Evolutionary conservation across 305 asterid genomes (phyloP).

Genomic region (Fraxinus greggii): DNA sequence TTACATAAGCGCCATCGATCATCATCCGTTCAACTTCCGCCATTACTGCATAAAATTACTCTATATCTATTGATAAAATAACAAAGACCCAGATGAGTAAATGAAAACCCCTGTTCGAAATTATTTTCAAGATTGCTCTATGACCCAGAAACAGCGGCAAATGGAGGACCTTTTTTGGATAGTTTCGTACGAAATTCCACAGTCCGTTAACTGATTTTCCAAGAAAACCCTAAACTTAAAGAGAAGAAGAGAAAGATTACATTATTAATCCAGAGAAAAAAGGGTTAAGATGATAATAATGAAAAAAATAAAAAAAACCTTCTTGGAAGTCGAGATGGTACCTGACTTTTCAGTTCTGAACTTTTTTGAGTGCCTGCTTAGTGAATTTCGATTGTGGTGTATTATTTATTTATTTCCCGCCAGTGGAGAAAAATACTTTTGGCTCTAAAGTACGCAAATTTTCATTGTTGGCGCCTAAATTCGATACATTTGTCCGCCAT

Average conservation of each 20-base stretch:
- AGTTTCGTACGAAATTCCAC: slow-evolving; percentile 2
- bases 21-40: slow-evolving; percentile 38
- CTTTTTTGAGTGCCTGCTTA: background rate
- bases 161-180: background rate
- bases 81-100: slow-evolving; percentile 3
- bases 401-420: slow-evolving; percentile 9
- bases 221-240: background rate
- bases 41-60: slow-evolving; percentile 31
- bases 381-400: background rate
- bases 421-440: background rate
- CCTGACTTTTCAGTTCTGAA: background rate
- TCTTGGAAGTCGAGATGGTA: slow-evolving; percentile 18
- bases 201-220: background rate
- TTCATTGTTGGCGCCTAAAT: slow-evolving; percentile 24
- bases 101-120: slow-evolving; percentile 9
- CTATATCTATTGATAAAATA: background rate
- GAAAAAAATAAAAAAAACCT: slow-evolving; percentile 3
- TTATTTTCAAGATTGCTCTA: background rate
- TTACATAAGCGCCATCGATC: slow-evolving; percentile 31
- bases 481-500: background rate
- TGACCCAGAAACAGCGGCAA: background rate
- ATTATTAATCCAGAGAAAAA: background rate
- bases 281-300: background rate
- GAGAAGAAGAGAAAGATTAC: background rate
- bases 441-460: background rate